Evolutionary conservation across 257 asterid species (phyloP), one percentile per base, ranked within the genome.

Genomic region (Striga asiatica): DNA sequence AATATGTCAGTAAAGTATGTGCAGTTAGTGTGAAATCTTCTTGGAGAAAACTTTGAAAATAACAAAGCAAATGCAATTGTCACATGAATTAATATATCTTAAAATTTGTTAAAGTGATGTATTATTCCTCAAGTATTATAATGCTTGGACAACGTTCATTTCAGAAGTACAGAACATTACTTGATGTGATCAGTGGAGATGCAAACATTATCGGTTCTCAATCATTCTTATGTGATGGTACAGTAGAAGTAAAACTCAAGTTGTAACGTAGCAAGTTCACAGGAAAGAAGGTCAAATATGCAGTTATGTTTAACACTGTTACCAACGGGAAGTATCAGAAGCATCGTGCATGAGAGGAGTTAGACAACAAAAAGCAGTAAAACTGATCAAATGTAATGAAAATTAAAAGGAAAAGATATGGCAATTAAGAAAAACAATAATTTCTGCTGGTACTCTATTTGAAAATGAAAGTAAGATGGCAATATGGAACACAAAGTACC

Each of bases 401-500:
- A n/a, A n/a, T n/a, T n/a, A n/a, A 14, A 47, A 12, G 49, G 41
- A 61, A 35, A 41, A 19, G 0, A 32, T 27, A 45, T 3, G 31
- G 52, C 16, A 54, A 17, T 45, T 41, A 6, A 24, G 29, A 31
- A 18, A 35, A n/a, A 14, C 14, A 61, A 37, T 28, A 6, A 37
- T 38, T 11, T 27, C 41, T 28, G 47, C 6, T 21, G 38, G 3
- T 58, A 32, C 11, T 25, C 17, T 42, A 16, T 5, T n/a, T n/a
- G 42, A 43, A 34, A 42, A 41, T 50, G 48, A 52, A 68, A 0
- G 37, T 25, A 42, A 32, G 45, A 50, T 54, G 41, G 43, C 34
- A 35, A 29, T 55, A 11, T 56, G 50, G 60, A 19, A 62, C 42
- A 22, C 49, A 50, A 21, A 62, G 63, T 83, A 89, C 97, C 93